Base-by-base conservation (phyloP, 2,329 filamentous ascomycete species). In the Pyrenochaeta sp. region DNA sequence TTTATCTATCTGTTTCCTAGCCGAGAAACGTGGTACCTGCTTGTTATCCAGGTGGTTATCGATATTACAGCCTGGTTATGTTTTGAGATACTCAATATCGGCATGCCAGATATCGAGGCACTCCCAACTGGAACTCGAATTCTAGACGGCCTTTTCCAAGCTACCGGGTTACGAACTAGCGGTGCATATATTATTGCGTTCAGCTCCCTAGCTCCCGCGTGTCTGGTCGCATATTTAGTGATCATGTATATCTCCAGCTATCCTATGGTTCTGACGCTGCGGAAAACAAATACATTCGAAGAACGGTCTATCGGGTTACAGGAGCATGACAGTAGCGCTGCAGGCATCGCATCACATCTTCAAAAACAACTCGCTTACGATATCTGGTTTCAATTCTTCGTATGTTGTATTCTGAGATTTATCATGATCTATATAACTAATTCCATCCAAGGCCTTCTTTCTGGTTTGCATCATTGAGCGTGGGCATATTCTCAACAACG, bases 221-320 rank as follows among this genome's bases (percentile, higher is more conserved):
- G 86, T 3, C 79, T 85, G 46, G 75, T 86, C 0, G 67, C 83
- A 2, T 86, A 84, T 55, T 73, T 85, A 9, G 76, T 86, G 41
- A 84, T 85, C 74, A 86, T 86, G 81, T 87, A 86, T 64, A 81
- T 86, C 28, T 82, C 82, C 1, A 81, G 79, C 2, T 86, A 84
- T 47, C 84, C 84, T 0, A 78, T 86, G 15, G 79, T 81, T 18
- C 82, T 86, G 45, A 83, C 81, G 1, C 81, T 86, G 70, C 80
- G 86, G 19, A 83, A 85, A 61, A 86, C 85, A 26, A 89, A 89
- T 59, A 82, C 87, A 20, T 89, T 89, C 60, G 86, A 89, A 62
- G 85, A 89, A 58, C 77, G 83, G 6, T 85, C 82, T 0, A 73
- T 89, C 2, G 85, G 85, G 0, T 80, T 86, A 21, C 82, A 84